A percentile compares a stretch with the other conserved stretches of the same genome.
These are phyloP conservation scores for Coprinellus micaceus DNA, from an alignment of 768 basidiomycete genomes.

Conservation along the genomic window DNA sequence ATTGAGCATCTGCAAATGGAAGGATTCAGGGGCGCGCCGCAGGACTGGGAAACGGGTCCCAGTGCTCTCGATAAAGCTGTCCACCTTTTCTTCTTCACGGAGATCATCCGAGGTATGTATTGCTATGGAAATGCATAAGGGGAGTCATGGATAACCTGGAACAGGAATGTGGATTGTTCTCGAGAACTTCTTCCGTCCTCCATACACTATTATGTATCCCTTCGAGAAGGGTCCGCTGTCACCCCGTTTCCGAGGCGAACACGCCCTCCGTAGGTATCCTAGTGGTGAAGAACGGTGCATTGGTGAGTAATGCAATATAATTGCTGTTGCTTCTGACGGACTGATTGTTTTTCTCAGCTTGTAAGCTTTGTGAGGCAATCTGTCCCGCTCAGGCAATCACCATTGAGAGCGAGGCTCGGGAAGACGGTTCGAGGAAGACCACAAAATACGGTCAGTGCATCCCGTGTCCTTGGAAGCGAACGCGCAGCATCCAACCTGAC, in stretches of 20 bases:
- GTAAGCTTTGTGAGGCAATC: slow-evolving; percentile 98
- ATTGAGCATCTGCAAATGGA: slow-evolving; percentile 9
- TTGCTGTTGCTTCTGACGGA: slow-evolving; percentile 1
- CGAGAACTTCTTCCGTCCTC: slow-evolving; percentile 88
- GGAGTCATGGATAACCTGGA: neutral
- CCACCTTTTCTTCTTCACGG: slow-evolving; percentile 97
- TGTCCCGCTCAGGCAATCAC: slow-evolving; percentile 99
- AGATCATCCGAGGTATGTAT: slow-evolving; percentile 84
- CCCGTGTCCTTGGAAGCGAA: slow-evolving; percentile 2
- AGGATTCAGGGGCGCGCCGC: slow-evolving; percentile 6
- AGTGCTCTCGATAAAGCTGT: slow-evolving; percentile 95
- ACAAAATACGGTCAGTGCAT: slow-evolving; percentile 83
- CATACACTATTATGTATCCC: slow-evolving; percentile 98
- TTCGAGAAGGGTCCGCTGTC: slow-evolving; percentile 98
- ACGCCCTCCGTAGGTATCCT: slow-evolving; percentile 93
- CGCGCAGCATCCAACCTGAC: slow-evolving; percentile 3
- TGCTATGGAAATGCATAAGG: slow-evolving; percentile 6
- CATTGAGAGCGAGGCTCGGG: slow-evolving; percentile 94
- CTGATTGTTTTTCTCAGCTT: slow-evolving; percentile 51
- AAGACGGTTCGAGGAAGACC: slow-evolving; percentile 93
- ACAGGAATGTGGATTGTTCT: slow-evolving; percentile 97
- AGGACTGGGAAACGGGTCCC: slow-evolving; percentile 68
- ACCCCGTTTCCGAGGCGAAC: slow-evolving; percentile 97
- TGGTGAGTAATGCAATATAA: too few species aligned
- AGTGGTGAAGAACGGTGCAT: slow-evolving; percentile 99